Evolutionary conservation across 176 grass and related monocot species (phyloP).

Genomic region (Raddia distichophylla): DNA sequence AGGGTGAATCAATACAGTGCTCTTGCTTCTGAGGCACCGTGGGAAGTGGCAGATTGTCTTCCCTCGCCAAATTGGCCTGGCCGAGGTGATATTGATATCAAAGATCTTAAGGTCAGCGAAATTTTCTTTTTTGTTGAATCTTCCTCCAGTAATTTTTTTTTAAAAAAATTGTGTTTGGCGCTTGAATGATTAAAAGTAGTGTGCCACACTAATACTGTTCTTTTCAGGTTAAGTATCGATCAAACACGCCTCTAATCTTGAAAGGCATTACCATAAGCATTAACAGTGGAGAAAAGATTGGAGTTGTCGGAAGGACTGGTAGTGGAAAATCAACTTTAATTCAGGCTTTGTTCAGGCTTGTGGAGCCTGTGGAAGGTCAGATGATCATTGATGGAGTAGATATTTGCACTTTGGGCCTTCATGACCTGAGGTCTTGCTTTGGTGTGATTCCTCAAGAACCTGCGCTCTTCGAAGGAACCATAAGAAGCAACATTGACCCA

Average conservation of each 20-base stretch:
- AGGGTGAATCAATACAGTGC: slow-evolving; percentile 85
- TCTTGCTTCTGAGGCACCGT: slow-evolving; percentile 83
- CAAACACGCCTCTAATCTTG: slow-evolving; percentile 86
- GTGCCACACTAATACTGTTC: not conserved
- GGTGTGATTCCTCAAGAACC: slow-evolving; percentile 97
- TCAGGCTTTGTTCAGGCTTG: slow-evolving; percentile 85
- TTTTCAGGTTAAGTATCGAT: slow-evolving; percentile 80
- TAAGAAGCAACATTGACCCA: slow-evolving; percentile 95
- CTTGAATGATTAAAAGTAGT: not conserved
- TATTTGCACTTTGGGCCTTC: slow-evolving; percentile 83
- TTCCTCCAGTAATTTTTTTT: not conserved
- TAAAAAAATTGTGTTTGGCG: not conserved
- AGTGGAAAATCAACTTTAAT: slow-evolving; percentile 93
- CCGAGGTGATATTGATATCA: slow-evolving; percentile 70
- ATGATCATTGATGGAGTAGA: slow-evolving; percentile 78
- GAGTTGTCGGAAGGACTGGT: slow-evolving; percentile 88
- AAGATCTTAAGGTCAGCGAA: slow-evolving; percentile 69
- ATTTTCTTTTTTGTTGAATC: not conserved
- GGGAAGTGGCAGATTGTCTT: slow-evolving; percentile 66
- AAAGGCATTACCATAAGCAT: slow-evolving; percentile 83
- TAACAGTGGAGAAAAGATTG: slow-evolving; percentile 76
- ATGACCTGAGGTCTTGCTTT: slow-evolving; percentile 87
- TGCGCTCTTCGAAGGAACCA: slow-evolving; percentile 90
- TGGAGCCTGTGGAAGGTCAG: slow-evolving; percentile 73
- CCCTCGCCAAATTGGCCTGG: slow-evolving; percentile 68